These are phyloP conservation scores for Cryptosporidium tyzzeri DNA, from an alignment of 169 alveolate genomes.

Conservation along the genomic window DNA sequence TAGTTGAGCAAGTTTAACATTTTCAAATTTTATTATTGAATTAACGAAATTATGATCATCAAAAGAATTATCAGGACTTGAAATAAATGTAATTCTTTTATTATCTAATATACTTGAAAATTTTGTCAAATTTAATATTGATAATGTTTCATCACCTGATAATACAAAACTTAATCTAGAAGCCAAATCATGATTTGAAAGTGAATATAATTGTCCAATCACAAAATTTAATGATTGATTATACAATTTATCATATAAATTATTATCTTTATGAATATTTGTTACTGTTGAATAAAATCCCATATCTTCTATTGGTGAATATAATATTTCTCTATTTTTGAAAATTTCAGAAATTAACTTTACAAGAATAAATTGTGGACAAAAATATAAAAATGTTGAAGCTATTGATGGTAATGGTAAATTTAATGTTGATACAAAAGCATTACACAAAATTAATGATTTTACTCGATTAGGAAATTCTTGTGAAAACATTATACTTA, in stretches of 20 bases:
- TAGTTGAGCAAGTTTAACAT: slow-evolving; percentile 62
- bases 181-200: slow-evolving; percentile 41
- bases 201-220: slow-evolving; percentile 7
- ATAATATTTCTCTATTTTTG: slow-evolving; percentile 3
- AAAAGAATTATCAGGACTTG: slow-evolving; percentile 40
- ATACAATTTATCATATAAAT: neutral
- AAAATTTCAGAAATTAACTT: slow-evolving; percentile 64
- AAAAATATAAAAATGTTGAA: slow-evolving; percentile 47
- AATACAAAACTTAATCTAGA: slow-evolving; percentile 38
- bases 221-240: slow-evolving; percentile 47
- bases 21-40: slow-evolving; percentile 15
- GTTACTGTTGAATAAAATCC: slow-evolving; percentile 5
- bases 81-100: slow-evolving; percentile 45
- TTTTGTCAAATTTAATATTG: neutral
- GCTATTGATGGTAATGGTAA: slow-evolving; percentile 60
- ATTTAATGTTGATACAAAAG: slow-evolving; percentile 54
- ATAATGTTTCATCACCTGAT: slow-evolving; percentile 16
- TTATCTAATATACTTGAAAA: neutral
- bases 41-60: slow-evolving; percentile 26
- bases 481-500: slow-evolving; percentile 37
- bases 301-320: slow-evolving; percentile 31
- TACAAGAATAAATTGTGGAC: slow-evolving; percentile 58
- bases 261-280: neutral
- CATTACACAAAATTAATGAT: slow-evolving; percentile 55
- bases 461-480: slow-evolving; percentile 60